Conservation (phyloP, 2,329 filamentous ascomycete species). For the Sporothrix phasma region DNA sequence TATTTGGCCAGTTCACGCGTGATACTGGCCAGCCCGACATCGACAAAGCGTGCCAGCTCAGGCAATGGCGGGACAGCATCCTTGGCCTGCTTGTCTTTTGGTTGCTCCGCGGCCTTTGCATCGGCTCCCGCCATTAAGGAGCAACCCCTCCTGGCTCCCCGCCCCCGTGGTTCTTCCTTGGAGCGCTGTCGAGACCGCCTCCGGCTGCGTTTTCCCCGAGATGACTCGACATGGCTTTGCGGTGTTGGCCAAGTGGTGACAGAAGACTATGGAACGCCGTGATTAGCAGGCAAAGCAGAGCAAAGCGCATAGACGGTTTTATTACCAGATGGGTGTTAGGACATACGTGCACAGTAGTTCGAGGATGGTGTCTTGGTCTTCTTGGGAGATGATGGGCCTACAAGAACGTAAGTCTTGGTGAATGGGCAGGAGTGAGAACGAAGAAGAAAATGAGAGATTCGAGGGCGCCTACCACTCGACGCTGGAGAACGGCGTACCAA, state of each 20-base stretch:
- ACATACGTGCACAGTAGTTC: slow-evolving; percentile 52
- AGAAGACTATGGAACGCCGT: slow-evolving; percentile 36
- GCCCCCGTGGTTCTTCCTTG: slow-evolving; percentile 16
- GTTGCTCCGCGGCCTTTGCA: background rate
- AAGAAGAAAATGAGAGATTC: background rate
- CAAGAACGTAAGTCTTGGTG: background rate
- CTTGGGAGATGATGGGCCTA: slow-evolving; percentile 50
- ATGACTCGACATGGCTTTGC: slow-evolving; percentile 43
- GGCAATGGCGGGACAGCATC: slow-evolving; percentile 32
- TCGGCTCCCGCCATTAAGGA: background rate
- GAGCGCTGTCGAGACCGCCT: slow-evolving; percentile 35
- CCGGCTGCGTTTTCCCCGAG: slow-evolving; percentile 46
- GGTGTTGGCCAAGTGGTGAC: slow-evolving; percentile 52
- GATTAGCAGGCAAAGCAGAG: background rate
- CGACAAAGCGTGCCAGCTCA: slow-evolving; percentile 46
- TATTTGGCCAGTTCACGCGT: slow-evolving; percentile 45
- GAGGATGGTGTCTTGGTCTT: slow-evolving; percentile 54
- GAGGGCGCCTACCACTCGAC: slow-evolving; percentile 43
- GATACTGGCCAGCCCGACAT: slow-evolving; percentile 56
- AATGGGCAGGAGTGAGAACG: background rate
- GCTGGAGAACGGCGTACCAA: slow-evolving; percentile 53
- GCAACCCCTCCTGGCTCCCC: background rate
- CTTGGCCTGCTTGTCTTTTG: background rate
- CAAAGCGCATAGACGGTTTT: too few species aligned
- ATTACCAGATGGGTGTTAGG: too few species aligned